phyloP scores from a whole-genome alignment of 2,329 filamentous ascomycete species.

The Ophiostoma himal-ulmi region DNA sequence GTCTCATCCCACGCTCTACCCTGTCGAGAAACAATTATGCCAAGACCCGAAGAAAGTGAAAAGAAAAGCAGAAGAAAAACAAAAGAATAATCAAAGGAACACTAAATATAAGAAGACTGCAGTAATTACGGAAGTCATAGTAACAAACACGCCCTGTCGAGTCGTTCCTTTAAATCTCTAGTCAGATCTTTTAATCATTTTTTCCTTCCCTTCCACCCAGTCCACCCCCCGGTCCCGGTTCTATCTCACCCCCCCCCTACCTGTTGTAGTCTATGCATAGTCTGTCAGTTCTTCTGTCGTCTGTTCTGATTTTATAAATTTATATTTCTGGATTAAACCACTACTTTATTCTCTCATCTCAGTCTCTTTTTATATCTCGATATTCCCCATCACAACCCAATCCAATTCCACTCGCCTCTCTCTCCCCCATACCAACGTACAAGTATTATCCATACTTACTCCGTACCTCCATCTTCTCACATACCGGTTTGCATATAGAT shows the following conservation, averaged over 20 bases:
- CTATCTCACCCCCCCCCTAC: neutral
- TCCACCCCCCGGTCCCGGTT: neutral
- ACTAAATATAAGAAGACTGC: neutral
- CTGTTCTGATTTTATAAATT: neutral
- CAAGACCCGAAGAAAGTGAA: neutral
- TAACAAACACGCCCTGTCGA: neutral
- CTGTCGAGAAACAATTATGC: neutral
- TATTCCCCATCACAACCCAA: neutral
- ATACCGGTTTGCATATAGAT: slow-evolving; percentile 6
- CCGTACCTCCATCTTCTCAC: neutral
- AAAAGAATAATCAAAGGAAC: neutral
- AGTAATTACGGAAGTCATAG: neutral
- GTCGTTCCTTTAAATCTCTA: neutral
- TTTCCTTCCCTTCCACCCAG: neutral
- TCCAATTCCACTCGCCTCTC: slow-evolving; percentile 4
- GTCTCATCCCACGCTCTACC: slow-evolving; percentile 5
- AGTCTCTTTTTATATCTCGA: slow-evolving; percentile 10
- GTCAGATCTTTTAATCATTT: neutral
- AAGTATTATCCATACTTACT: neutral
- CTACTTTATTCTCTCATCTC: neutral
- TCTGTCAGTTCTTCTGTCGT: neutral
- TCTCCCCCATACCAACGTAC: slow-evolving; percentile 4
- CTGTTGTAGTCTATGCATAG: neutral
- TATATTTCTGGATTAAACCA: neutral
- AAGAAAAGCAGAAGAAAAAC: neutral